Evolutionary conservation across 805 yeast genomes (phyloP).

Genomic region (Saccharomycopsis vini): DNA sequence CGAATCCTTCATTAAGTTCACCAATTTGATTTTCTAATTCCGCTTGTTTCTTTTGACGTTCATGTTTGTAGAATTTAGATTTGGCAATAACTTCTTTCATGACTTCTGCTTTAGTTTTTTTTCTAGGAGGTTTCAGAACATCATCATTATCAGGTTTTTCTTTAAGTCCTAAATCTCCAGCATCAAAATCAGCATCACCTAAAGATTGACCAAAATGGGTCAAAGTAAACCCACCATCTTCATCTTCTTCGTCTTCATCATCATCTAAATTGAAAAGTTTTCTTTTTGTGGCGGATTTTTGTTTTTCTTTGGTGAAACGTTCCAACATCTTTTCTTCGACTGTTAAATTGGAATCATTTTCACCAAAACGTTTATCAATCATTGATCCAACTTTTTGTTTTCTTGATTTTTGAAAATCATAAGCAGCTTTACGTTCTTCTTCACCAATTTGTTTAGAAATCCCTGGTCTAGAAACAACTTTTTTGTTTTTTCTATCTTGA

Average conservation of each 20-base stretch:
- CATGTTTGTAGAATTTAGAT: slow-evolving; percentile 67
- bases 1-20: slow-evolving; percentile 67
- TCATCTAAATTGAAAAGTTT: slow-evolving; percentile 67
- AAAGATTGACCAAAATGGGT: slow-evolving; percentile 73
- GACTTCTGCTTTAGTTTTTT: slow-evolving; percentile 74
- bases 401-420: slow-evolving; percentile 51
- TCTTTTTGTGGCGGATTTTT: slow-evolving; percentile 41
- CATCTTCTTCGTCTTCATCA: slow-evolving; percentile 37
- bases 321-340: slow-evolving; percentile 92
- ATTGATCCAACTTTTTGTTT: slow-evolving; percentile 73
- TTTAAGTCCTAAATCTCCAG: slow-evolving; percentile 33
- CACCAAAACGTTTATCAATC: slow-evolving; percentile 88
- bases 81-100: slow-evolving; percentile 82
- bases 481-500: slow-evolving; percentile 27
- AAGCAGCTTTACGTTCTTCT: slow-evolving; percentile 50
- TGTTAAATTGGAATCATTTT: slow-evolving; percentile 57
- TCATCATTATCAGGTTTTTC: slow-evolving; percentile 31
- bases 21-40: slow-evolving; percentile 50
- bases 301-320: slow-evolving; percentile 85
- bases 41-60: slow-evolving; percentile 60
- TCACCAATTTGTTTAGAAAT: slow-evolving; percentile 62
- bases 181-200: slow-evolving; percentile 48
- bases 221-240: slow-evolving; percentile 34
- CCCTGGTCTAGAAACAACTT: slow-evolving; percentile 55
- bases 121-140: slow-evolving; percentile 38